Conservation (phyloP, 148 eudicot species). For the Spergularia bocconei region DNA sequence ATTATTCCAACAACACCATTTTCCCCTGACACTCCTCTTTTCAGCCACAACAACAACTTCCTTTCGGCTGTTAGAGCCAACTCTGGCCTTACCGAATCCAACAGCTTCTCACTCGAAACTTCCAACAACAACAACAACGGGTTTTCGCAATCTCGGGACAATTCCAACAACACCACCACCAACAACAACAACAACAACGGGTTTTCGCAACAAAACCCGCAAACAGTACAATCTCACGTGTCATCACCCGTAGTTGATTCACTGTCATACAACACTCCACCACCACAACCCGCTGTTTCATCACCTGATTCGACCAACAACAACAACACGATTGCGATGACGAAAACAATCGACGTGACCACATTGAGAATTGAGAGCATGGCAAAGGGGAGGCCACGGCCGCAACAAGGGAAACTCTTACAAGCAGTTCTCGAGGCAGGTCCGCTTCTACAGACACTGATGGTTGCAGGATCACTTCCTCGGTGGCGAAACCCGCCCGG, state of each 20-base stretch:
- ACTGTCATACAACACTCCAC: constrained; percentile 15
- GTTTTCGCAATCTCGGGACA: neutral
- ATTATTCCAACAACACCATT: neutral
- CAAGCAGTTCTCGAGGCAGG: constrained; percentile 49
- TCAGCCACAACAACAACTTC: constrained; percentile 5
- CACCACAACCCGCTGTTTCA: constrained; percentile 10
- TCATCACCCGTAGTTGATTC: constrained; percentile 40
- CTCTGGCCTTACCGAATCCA: constrained; percentile 57
- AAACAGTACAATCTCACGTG: constrained; percentile 14
- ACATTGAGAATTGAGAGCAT: constrained; percentile 31
- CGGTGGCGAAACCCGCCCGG: constrained; percentile 54
- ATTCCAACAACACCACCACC: neutral
- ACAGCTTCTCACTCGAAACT: constrained; percentile 39
- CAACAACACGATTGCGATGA: neutral
- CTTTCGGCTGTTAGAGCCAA: constrained; percentile 25
- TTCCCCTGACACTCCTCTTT: constrained; percentile 33
- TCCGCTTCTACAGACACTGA: constrained; percentile 46
- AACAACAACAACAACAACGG: neutral
- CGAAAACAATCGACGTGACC: constrained; percentile 21
- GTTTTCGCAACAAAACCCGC: constrained; percentile 1
- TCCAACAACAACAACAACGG: constrained; percentile 4
- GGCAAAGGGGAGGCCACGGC: constrained; percentile 35
- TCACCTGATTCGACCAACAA: constrained; percentile 22
- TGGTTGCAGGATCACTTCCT: constrained; percentile 48
- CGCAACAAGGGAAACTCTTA: constrained; percentile 42